Conservation (phyloP, 805 yeast species). For the Pichia heedii region DNA sequence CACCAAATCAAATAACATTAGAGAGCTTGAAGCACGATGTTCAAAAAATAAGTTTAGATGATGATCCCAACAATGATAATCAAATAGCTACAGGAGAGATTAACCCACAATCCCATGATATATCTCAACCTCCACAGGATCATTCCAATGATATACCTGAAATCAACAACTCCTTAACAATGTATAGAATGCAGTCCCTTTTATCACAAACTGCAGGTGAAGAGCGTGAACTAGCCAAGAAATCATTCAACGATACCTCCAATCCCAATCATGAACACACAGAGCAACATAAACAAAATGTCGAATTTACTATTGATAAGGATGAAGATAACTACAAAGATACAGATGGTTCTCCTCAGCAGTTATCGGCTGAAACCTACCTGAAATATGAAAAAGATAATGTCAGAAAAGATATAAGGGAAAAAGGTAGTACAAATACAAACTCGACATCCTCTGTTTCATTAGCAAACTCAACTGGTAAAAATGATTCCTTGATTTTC, state of each 20-base stretch:
- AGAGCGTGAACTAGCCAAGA: constrained; percentile 19
- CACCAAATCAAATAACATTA: too few relatives aligned
- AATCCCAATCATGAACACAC: neutral
- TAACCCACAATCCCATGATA: too few relatives aligned
- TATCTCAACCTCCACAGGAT: too few relatives aligned
- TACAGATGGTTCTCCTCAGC: too few relatives aligned
- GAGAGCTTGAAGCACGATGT: too few relatives aligned
- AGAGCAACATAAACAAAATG: neutral
- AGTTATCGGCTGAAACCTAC: too few relatives aligned
- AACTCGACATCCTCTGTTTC: neutral
- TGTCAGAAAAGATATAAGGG: neutral
- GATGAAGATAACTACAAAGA: too few relatives aligned
- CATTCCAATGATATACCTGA: neutral
- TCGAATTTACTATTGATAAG: too few relatives aligned
- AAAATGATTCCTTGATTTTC: constrained; percentile 16
- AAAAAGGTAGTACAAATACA: neutral
- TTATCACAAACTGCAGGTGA: constrained; percentile 47
- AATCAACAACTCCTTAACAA: constrained; percentile 2
- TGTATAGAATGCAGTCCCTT: constrained; percentile 11
- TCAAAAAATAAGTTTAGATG: neutral
- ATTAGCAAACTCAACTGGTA: too few relatives aligned
- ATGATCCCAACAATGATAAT: neutral
- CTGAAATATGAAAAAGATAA: neutral
- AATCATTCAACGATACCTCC: neutral
- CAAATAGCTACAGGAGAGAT: too few relatives aligned